Conservation (phyloP, 1,284 basidiomycete genomes). For the Schizopora paradoxa region DNA sequence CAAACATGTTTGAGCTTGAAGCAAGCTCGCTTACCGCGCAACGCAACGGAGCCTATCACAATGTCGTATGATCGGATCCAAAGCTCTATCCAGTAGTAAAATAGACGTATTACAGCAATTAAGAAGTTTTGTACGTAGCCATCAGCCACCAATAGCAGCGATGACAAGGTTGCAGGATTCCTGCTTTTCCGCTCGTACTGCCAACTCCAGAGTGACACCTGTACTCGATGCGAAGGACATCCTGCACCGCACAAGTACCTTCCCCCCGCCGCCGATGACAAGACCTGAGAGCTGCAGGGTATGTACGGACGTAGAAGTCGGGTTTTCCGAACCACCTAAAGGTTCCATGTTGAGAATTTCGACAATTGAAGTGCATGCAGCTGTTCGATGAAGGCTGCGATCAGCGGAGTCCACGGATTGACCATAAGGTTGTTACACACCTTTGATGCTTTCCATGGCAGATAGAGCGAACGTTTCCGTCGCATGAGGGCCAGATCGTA, state of each 20-base stretch:
- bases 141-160: slow-evolving; percentile 78
- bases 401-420: slow-evolving; percentile 14
- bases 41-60: too few species aligned
- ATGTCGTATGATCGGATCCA: too few species aligned
- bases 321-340: slow-evolving; percentile 81
- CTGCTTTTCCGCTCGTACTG: slow-evolving; percentile 89
- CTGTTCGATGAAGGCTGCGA: slow-evolving; percentile 34
- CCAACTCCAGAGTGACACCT: slow-evolving; percentile 94
- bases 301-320: slow-evolving; percentile 83
- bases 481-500: slow-evolving; percentile 67
- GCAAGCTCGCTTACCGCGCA: too few species aligned
- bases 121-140: not conserved
- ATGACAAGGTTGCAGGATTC: slow-evolving; percentile 84
- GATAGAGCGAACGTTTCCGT: slow-evolving; percentile 95
- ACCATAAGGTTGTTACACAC: slow-evolving; percentile 40
- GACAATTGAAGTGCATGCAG: slow-evolving; percentile 88
- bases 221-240: slow-evolving; percentile 92
- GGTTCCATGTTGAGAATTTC: slow-evolving; percentile 97
- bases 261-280: slow-evolving; percentile 85
- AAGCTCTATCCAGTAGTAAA: too few species aligned
- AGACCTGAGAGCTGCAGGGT: slow-evolving; percentile 91
- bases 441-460: slow-evolving; percentile 90
- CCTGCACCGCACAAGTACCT: slow-evolving; percentile 87
- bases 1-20: too few species aligned
- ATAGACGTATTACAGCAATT: not conserved